Base-by-base conservation (phyloP, 257 asterid species). In the Ajuga chamaepitys region DNA sequence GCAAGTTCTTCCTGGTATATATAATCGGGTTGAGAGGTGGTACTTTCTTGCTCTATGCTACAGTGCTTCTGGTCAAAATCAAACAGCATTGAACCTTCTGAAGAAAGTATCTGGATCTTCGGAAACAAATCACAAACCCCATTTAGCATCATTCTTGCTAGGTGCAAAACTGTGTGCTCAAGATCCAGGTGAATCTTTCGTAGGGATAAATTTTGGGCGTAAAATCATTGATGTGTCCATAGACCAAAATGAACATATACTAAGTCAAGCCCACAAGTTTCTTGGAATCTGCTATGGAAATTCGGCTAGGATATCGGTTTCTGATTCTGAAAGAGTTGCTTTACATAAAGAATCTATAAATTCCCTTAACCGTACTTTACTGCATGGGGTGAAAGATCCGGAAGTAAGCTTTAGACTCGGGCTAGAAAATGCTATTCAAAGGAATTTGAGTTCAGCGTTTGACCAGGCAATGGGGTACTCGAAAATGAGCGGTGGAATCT, bases 41-140 rank as follows among this genome's bases (percentile, higher is more conserved):
- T 88, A 86, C 71, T 81, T 86, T 80, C 96, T 91, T 53, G 95
- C 95, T 48, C 93, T 91, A 8, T 88, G 93, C 76, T 88, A 85
- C 54, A 76, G 88, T 17, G 83, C 96, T 45, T 82, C 86, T 10
- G 95, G 92, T 30, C 93, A 86, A 73, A 66, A 79, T 72, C 74
- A 72, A 30, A 74, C 85, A 0, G 89, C 96, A 0, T 64, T 88
- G 18, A 73, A 79, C 64, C 93, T 91, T 74, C 72, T 91, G 14
- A 83, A 80, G 82, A 91, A 87, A 67, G 85, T 75, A 2, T 70
- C 81, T 0, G 83, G 87, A 18, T 10, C 42, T 56, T 83, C 95
- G 1, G 96, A 86, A 72, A 75, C 74, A 47, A 83, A 73, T 46
- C 60, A 58, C 21, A 72, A 64, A 50, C 81, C 88, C n/a, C 85